Evolutionary conservation across 2,329 filamentous ascomycete species (phyloP).

Genomic region (Fusarium sp.): DNA sequence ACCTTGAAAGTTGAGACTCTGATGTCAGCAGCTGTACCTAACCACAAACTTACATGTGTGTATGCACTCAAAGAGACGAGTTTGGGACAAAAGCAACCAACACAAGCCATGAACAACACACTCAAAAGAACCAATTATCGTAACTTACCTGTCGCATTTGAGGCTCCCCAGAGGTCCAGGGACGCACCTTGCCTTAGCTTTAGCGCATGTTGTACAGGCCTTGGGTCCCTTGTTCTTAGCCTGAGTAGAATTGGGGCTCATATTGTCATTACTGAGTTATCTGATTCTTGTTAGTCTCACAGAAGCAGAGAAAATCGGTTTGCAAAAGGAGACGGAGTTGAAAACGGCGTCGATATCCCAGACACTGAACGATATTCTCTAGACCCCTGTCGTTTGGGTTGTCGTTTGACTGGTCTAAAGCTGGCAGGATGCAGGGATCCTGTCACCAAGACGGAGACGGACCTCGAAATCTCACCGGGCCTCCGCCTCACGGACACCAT

Average conservation of each 20-base stretch:
- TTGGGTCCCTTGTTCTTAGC: conserved; percentile 55
- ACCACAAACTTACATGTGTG: conserved; percentile 1
- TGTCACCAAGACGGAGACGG: conserved; percentile 39
- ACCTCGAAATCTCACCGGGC: conserved; percentile 42
- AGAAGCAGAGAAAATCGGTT: conserved; percentile 20
- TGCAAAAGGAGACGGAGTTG: conserved; percentile 36
- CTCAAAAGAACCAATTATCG: conserved; percentile 14
- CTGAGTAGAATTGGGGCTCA: conserved; percentile 35
- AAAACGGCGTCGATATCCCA: conserved; percentile 28
- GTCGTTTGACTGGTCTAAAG: conserved; percentile 32
- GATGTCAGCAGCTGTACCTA: conserved; percentile 20
- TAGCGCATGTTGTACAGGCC: conserved; percentile 61
- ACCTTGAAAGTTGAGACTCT: conserved; percentile 47
- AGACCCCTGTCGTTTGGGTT: conserved; percentile 25
- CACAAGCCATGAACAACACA: neutral
- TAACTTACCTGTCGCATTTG: conserved; percentile 59
- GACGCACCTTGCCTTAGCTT: conserved; percentile 62
- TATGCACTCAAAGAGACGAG: neutral
- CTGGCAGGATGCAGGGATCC: conserved; percentile 23
- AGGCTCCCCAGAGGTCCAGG: conserved; percentile 51
- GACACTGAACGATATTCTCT: conserved; percentile 10
- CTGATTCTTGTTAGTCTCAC: conserved; percentile 6
- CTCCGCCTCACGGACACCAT: conserved; percentile 37
- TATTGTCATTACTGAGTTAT: conserved; percentile 31
- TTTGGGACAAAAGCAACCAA: neutral